Base-by-base conservation (phyloP, 805 yeast genomes). In the Metschnikowia henanensis region DNA sequence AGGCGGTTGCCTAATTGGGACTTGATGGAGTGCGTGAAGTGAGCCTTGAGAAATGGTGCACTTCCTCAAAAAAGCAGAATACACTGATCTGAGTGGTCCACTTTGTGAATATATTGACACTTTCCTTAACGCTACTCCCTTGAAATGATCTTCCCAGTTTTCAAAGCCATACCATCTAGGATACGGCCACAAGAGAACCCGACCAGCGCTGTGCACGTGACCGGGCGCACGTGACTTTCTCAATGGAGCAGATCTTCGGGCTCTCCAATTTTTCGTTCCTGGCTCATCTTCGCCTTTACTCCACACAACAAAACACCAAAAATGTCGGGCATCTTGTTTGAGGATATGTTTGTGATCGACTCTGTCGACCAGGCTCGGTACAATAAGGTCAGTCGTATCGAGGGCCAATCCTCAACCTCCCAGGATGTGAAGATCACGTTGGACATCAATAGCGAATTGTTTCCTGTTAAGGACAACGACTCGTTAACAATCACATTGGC, bases 401-500 rank as follows among this genome's bases (percentile, higher is more conserved):
- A 87, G 56, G 97, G 94, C 16, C 81, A 82, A 51, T 88, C 97
- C 20, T 84, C 91, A 35, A 82, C 96, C 26, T 80, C 89, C 35
- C 73, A 77, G 46, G 95, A 86, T 53, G 81, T 91, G 53, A 84
- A 84, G 56, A 78, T 92, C 60, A 86, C 95, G 5, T 74, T 92
- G 52, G 99, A 92, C 65, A 78, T 92, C 63, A 92, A 94, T 70
- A 80, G 88, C 34, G 99, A 92, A 62, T 75, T 94, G 52, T 92
- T 89, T 73, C 97, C 97, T 18, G 88, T 92, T 25, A 70, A 77
- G 44, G 70, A 73, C 45, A 81, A 82, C 46, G 95, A 88, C 59
- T 81, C 90, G 20, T 72, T 92, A 55, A 88, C 98, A 5, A 77
- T 94, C 43, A 87, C 96, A 26, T 70, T 92, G 46, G 95, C 97